Conservation (phyloP, 1,139 yeast species). For the Ogataea hybrid region DNA sequence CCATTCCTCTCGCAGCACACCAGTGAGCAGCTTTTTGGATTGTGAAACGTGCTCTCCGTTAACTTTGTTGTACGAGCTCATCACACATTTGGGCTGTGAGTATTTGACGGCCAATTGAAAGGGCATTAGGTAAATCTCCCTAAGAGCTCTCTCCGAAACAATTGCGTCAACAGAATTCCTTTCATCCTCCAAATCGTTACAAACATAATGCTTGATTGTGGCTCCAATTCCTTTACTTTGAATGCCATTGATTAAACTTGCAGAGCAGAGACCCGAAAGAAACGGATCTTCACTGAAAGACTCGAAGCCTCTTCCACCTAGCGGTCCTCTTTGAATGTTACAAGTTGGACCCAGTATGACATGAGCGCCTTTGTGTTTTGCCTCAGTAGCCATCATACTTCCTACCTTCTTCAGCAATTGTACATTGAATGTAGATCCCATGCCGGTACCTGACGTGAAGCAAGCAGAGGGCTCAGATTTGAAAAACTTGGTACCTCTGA, state of each 20-base stretch:
- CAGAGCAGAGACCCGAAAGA: conserved; percentile 53
- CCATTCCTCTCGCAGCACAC: conserved; percentile 55
- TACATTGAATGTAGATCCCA: conserved; percentile 43
- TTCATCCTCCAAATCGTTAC: conserved; percentile 60
- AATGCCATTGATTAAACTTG: conserved; percentile 51
- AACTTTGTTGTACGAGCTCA: conserved; percentile 61
- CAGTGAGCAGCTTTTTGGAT: conserved; percentile 39
- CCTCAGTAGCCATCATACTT: conserved; percentile 47
- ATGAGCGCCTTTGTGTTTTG: conserved; percentile 48
- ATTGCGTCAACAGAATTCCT: conserved; percentile 47
- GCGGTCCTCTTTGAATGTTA: conserved; percentile 56
- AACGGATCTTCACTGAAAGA: conserved; percentile 63
- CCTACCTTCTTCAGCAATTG: conserved; percentile 45
- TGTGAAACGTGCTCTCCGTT: conserved; percentile 58
- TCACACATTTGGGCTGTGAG: conserved; percentile 49
- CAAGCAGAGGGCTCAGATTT: conserved; percentile 49
- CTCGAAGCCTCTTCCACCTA: conserved; percentile 65
- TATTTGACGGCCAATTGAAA: conserved; percentile 57
- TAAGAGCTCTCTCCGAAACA: conserved; percentile 55
- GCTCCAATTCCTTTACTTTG: conserved; percentile 54
- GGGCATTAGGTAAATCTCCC: conserved; percentile 61
- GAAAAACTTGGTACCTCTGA: conserved; percentile 50
- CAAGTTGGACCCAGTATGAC: conserved; percentile 54
- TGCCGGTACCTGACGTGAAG: conserved; percentile 50
- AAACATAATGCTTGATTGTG: conserved; percentile 57